Base-by-base conservation (phyloP, 2,329 filamentous ascomycete species). In the Sporothrix brasiliensis region DNA sequence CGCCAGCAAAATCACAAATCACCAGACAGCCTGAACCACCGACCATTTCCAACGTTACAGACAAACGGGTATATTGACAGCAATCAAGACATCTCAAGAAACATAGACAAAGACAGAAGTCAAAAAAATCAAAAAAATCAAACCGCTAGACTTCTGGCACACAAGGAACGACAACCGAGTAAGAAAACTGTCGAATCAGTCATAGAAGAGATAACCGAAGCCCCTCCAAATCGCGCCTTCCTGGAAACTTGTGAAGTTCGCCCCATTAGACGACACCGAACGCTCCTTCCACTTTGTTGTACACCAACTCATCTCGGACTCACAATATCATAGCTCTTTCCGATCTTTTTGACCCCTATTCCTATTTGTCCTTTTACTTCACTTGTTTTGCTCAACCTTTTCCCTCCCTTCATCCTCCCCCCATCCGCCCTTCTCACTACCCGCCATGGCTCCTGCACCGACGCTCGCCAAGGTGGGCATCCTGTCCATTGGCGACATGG, bases 401-500 rank as follows among this genome's bases (percentile, higher is more conserved):
- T 24, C 9, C 11, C 21, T 4, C 27, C 24, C 24, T 24, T 27
- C 13, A 44, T 52, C 39, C 21, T 11, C 56, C 5, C n/a, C 7
- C 7, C 44, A 4, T 19, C 34, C n/a, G 3, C 49, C 27, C 16
- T 13, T 24, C 19, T n/a, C 47, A 16, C 39, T n/a, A 41, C 5
- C 11, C 16, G 2, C 27, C 50, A 70, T 65, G 70, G 27, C 80
- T 77, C 4, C 77, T 78, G 67, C 65, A 21, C 50, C 39, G 49
- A 24, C 67, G 3, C 58, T 70, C 14, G 61, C 68, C 53, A 73
- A 69, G 39, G 72, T 87, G 50, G 84, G 82, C 70, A 81, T 86
- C 70, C 75, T 86, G 73, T 87, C 85, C 50, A 81, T 86, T 69
- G 85, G 85, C 10, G 84, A 86, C 73, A 87, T 87, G 85, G 85